phyloP scores from a whole-genome alignment of 2,329 filamentous ascomycete species.

The Plenodomus tracheiphilus region DNA sequence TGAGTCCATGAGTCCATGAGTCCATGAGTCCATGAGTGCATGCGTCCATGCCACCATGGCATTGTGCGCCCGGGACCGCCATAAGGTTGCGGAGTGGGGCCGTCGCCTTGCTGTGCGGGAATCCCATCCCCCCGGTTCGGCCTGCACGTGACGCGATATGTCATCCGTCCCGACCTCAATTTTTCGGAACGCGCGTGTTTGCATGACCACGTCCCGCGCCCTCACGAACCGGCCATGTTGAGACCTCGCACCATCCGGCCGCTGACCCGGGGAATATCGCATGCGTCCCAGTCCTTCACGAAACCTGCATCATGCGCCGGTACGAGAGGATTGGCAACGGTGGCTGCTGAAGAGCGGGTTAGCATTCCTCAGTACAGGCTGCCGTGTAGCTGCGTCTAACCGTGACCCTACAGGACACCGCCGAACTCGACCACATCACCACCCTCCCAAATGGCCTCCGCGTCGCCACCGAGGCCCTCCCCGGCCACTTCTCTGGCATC shows the following conservation, averaged over 20 bases:
- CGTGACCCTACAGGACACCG: slow-evolving; percentile 65
- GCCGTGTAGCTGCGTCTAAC: slow-evolving; percentile 7
- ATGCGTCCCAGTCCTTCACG: slow-evolving; percentile 21
- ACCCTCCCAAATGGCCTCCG: slow-evolving; percentile 90
- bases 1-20: too few species aligned
- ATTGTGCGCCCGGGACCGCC: neutral
- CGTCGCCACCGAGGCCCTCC: slow-evolving; percentile 91
- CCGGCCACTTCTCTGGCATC: slow-evolving; percentile 91
- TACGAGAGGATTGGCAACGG: slow-evolving; percentile 35
- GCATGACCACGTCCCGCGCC: neutral
- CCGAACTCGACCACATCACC: slow-evolving; percentile 84
- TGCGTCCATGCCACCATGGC: too few species aligned
- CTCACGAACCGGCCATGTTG: slow-evolving; percentile 31
- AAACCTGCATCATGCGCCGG: slow-evolving; percentile 19
- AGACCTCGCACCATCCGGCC: slow-evolving; percentile 33
- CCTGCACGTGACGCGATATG: slow-evolving; percentile 8
- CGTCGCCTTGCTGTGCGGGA: neutral
- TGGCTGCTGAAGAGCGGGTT: slow-evolving; percentile 42
- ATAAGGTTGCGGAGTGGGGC: neutral
- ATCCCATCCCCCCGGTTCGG: neutral
- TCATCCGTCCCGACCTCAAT: slow-evolving; percentile 4
- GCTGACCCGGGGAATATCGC: slow-evolving; percentile 31
- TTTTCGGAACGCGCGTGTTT: slow-evolving; percentile 12
- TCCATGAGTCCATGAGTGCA: too few species aligned
- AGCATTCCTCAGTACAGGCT: slow-evolving; percentile 3